These are phyloP conservation scores for Mycena citricolor DNA, from an alignment of 1,284 basidiomycete species.

Conservation along the genomic window DNA sequence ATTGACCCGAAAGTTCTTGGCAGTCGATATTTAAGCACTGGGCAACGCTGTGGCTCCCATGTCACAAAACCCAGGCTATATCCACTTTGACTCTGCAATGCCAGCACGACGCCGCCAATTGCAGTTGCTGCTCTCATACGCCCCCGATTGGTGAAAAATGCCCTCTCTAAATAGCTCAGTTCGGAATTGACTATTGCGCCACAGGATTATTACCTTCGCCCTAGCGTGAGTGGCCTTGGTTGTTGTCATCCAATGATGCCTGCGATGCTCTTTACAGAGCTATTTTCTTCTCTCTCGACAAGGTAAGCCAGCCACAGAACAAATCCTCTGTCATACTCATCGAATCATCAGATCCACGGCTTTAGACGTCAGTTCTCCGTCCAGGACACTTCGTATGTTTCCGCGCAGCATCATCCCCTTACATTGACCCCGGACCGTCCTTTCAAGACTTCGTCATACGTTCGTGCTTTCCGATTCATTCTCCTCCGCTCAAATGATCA, in stretches of 20 bases:
- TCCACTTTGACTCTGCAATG: no score
- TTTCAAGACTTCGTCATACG: constrained; percentile 48
- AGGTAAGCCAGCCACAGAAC: no score
- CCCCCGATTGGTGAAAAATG: constrained; percentile 78
- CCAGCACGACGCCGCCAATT: no score
- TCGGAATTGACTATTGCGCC: constrained; percentile 5
- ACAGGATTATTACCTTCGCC: constrained; percentile 66
- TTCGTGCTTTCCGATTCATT: constrained; percentile 35
- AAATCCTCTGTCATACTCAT: no score
- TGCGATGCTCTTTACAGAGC: constrained; percentile 45
- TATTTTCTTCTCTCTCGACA: constrained; percentile 68
- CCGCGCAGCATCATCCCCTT: not conserved
- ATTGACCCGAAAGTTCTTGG: no score
- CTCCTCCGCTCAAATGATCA: constrained; percentile 22
- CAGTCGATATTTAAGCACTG: no score
- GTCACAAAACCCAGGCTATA: no score
- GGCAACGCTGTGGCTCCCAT: no score
- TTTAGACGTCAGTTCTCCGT: constrained; percentile 86
- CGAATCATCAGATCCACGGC: no score
- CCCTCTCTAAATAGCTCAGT: no score
- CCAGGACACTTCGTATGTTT: constrained; percentile 65
- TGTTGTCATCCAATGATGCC: not conserved
- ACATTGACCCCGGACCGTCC: constrained; percentile 26
- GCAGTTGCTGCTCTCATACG: constrained; percentile 59
- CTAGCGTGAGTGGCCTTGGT: constrained; percentile 58